Conservation (phyloP, 805 yeast genomes). For the Candida ortonii region DNA sequence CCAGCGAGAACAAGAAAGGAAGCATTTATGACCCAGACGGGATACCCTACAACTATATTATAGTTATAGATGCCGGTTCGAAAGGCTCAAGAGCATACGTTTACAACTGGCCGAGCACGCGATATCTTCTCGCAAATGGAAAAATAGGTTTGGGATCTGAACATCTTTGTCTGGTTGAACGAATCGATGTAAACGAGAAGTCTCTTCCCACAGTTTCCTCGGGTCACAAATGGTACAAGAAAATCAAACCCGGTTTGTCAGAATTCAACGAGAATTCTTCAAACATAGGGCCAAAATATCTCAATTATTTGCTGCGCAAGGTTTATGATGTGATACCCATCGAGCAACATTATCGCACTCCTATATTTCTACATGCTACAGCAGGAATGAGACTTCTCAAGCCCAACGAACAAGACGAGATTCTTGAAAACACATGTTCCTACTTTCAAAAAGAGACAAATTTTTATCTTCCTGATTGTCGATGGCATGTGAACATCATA, state of each 20-base stretch:
- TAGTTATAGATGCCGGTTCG: conserved; percentile 65
- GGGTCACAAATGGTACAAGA: conserved; percentile 46
- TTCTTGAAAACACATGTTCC: conserved; percentile 47
- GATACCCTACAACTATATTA: conserved; percentile 56
- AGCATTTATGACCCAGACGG: conserved; percentile 37
- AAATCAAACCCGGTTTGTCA: conserved; percentile 58
- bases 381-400: conserved; percentile 63
- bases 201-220: conserved; percentile 26
- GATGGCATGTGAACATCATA: conserved; percentile 54
- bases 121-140: conserved; percentile 22
- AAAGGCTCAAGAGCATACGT: conserved; percentile 62
- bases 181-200: conserved; percentile 7
- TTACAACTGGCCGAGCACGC: conserved; percentile 52
- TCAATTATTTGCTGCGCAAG: conserved; percentile 45
- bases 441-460: conserved; percentile 46
- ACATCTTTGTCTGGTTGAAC: conserved; percentile 3
- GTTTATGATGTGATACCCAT: conserved; percentile 54
- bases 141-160: too few relatives aligned
- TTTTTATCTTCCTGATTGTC: conserved; percentile 61
- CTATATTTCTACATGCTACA: conserved; percentile 66
- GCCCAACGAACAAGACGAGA: conserved; percentile 43
- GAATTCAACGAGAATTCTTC: conserved; percentile 46
- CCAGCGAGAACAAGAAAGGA: conserved; percentile 18
- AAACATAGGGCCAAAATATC: conserved; percentile 50
- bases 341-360: conserved; percentile 60